Evolutionary conservation across 2,329 filamentous ascomycete species (phyloP).

Genomic region (Stachybotrys chartarum): DNA sequence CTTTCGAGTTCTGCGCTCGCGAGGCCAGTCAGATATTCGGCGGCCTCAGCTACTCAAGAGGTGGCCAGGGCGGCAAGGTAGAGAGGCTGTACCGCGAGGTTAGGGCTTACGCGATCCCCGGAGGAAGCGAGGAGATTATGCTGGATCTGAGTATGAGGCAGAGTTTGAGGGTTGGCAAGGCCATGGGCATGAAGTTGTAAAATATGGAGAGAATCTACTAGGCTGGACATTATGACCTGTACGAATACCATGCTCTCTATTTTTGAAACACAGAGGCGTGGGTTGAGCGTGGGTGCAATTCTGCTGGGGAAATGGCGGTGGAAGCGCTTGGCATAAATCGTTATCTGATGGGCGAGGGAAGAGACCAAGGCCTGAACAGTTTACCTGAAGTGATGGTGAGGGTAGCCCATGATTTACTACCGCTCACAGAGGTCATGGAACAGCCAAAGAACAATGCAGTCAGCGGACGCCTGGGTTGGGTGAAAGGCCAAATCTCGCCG

Average conservation of each 20-base stretch:
- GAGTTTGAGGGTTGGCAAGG: conserved; percentile 80
- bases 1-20: conserved; percentile 95
- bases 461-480: too few relatives aligned
- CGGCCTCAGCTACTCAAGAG: conserved; percentile 83
- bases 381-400: too few relatives aligned
- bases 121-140: conserved; percentile 98
- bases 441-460: too few relatives aligned
- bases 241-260: neutral
- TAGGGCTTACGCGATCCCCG: conserved; percentile 90
- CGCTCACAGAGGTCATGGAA: too few relatives aligned
- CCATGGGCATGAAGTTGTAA: conserved; percentile 92
- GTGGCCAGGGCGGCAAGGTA: conserved; percentile 91
- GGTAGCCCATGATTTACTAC: too few relatives aligned
- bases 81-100: conserved; percentile 94
- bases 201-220: neutral
- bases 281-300: neutral
- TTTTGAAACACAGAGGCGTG: too few relatives aligned
- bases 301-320: too few relatives aligned
- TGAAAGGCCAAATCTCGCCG: neutral
- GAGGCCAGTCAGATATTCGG: conserved; percentile 98
- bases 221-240: neutral
- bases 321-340: too few relatives aligned
- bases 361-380: too few relatives aligned
- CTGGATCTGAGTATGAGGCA: conserved; percentile 91
- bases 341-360: too few relatives aligned